Conservation (phyloP, 192 early-diverging fungal genomes). For the Chytriomyces sp. region DNA sequence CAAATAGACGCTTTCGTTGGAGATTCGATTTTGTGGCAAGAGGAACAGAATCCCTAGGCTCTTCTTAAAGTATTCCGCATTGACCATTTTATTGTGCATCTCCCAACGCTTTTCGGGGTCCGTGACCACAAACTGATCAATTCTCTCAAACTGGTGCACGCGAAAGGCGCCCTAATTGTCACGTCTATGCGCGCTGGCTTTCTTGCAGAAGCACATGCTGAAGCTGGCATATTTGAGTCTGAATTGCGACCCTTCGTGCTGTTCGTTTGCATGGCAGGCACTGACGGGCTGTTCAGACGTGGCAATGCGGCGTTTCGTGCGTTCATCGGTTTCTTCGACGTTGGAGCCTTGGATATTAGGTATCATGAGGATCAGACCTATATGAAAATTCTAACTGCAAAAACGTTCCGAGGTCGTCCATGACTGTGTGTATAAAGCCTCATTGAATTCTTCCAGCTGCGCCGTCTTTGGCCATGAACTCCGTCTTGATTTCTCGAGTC, state of each 20-base stretch:
- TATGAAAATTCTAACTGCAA: background rate
- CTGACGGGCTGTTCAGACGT: slow-evolving; percentile 99
- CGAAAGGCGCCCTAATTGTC: slow-evolving; percentile 99
- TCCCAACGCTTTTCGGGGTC: slow-evolving; percentile 99
- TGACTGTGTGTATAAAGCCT: slow-evolving; percentile 94
- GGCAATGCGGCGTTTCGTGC: slow-evolving; percentile 92
- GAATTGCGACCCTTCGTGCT: slow-evolving; percentile 91
- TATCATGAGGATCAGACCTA: background rate
- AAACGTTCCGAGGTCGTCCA: slow-evolving; percentile 41
- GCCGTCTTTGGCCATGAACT: too few relatives aligned
- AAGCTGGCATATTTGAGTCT: slow-evolving; percentile 89
- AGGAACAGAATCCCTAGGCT: slow-evolving; percentile 85
- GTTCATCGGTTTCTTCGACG: slow-evolving; percentile 58
- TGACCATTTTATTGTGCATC: slow-evolving; percentile 96
- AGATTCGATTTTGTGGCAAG: slow-evolving; percentile 99
- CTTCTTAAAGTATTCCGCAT: slow-evolving; percentile 94
- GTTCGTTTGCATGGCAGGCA: slow-evolving; percentile 93
- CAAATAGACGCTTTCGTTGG: slow-evolving; percentile 99
- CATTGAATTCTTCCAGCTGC: slow-evolving; percentile 96
- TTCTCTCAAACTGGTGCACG: slow-evolving; percentile 99
- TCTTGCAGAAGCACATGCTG: slow-evolving; percentile 99
- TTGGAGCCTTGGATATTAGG: slow-evolving; percentile 50
- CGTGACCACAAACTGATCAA: slow-evolving; percentile 97
- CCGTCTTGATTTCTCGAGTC: too few relatives aligned
- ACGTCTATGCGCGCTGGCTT: slow-evolving; percentile 95